Evolutionary conservation across 2,329 filamentous ascomycete genomes (phyloP).

Genomic region (Nemania abortiva): DNA sequence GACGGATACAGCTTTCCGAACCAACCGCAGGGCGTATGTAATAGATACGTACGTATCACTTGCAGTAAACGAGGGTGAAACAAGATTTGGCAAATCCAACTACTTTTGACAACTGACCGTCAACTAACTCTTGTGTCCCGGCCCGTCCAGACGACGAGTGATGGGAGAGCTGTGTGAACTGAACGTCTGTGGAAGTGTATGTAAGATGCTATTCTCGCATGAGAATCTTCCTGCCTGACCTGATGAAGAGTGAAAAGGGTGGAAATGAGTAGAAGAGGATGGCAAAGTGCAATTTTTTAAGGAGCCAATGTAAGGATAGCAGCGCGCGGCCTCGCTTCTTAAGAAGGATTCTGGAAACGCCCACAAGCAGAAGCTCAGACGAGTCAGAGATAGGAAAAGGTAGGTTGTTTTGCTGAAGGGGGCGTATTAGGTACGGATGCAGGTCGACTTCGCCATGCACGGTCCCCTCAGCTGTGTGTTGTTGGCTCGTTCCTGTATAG

Average conservation of each 20-base stretch:
- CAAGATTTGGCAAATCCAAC: conserved; percentile 10
- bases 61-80: conserved; percentile 23
- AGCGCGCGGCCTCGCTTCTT: conserved; percentile 27
- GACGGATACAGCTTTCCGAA: conserved; percentile 41
- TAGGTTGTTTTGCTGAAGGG: conserved; percentile 8
- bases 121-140: background rate
- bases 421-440: conserved; percentile 41
- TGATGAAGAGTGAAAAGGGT: background rate
- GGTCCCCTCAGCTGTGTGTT: conserved; percentile 15
- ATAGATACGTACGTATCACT: conserved; percentile 1
- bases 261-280: background rate
- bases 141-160: background rate
- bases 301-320: conserved; percentile 23
- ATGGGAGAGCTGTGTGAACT: background rate
- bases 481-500: conserved; percentile 25
- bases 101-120: conserved; percentile 6
- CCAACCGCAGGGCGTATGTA: conserved; percentile 30
- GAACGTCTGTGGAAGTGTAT: background rate
- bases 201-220: background rate
- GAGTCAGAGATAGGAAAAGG: background rate
- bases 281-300: conserved; percentile 15
- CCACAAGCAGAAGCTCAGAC: conserved; percentile 8
- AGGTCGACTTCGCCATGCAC: conserved; percentile 32
- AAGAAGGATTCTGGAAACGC: conserved; percentile 17
- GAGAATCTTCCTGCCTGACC: background rate